These are phyloP conservation scores for Naganishia friedmannii DNA, from an alignment of 768 basidiomycete species.

Conservation along the genomic window DNA sequence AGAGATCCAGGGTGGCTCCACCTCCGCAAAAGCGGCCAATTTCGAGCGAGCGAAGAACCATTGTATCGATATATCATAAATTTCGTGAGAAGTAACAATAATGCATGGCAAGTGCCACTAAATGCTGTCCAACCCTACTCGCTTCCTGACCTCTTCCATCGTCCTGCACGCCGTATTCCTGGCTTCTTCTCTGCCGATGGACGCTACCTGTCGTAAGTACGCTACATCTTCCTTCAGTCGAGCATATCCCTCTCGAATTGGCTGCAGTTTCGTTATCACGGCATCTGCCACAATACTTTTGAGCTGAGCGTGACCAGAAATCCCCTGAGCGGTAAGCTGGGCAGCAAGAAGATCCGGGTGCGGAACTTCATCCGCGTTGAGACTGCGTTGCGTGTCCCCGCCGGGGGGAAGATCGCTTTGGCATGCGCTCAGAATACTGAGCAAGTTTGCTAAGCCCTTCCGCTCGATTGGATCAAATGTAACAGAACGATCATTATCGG, in stretches of 20 bases:
- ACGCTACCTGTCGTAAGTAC: constrained; percentile 65
- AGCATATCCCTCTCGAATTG: constrained; percentile 69
- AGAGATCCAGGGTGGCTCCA: not conserved
- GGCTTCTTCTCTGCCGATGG: constrained; percentile 65
- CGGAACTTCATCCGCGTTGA: constrained; percentile 35
- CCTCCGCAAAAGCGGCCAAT: not conserved
- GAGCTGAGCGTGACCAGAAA: constrained; percentile 63
- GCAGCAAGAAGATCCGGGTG: constrained; percentile 15
- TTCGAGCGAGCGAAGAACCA: not conserved
- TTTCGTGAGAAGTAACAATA: too few species aligned
- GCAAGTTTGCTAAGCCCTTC: constrained; percentile 77
- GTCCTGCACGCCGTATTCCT: constrained; percentile 62
- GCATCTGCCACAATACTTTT: constrained; percentile 74
- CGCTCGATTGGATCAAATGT: constrained; percentile 76
- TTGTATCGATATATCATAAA: too few species aligned
- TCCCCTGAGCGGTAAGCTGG: constrained; percentile 34
- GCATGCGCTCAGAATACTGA: constrained; percentile 76
- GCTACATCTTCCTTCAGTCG: constrained; percentile 61
- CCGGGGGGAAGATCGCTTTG: not conserved
- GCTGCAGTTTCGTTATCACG: constrained; percentile 64
- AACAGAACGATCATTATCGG: constrained; percentile 68
- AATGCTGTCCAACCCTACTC: constrained; percentile 60
- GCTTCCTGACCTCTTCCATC: constrained; percentile 65
- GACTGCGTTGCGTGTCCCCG: constrained; percentile 54
- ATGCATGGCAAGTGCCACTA: constrained; percentile 9